phyloP scores from a whole-genome alignment of 768 basidiomycete species.

The Boletellus sp. region DNA sequence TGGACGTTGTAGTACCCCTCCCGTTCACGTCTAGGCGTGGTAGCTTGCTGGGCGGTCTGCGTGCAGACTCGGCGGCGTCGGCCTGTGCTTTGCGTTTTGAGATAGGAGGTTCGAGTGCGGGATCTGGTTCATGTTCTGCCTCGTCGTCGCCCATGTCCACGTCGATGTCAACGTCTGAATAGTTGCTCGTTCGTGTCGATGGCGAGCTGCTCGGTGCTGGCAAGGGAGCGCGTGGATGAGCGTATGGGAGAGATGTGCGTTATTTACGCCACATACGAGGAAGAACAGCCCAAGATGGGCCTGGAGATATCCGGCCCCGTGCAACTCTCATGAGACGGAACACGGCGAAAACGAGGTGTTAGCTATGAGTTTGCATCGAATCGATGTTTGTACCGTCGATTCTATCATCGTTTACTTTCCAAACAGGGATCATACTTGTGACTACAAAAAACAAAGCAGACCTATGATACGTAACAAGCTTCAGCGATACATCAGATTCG shows the following conservation, averaged over 20 bases:
- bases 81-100: conserved; percentile 26
- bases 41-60: conserved; percentile 14
- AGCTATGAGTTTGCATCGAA: too few species aligned
- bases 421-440: not conserved
- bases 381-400: too few species aligned
- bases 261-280: conserved; percentile 18
- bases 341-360: too few species aligned
- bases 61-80: not conserved
- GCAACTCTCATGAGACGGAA: not conserved
- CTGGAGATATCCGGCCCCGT: conserved; percentile 16
- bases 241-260: not conserved
- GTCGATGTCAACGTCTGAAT: conserved; percentile 14
- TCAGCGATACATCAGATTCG: too few species aligned
- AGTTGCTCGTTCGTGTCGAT: conserved; percentile 9
- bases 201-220: conserved; percentile 23
- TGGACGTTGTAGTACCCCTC: not conserved
- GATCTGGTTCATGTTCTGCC: conserved; percentile 4
- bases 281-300: conserved; percentile 27
- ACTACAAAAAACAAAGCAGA: not conserved
- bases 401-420: not conserved
- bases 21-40: conserved; percentile 16
- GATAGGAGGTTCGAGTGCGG: conserved; percentile 6
- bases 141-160: conserved; percentile 23
- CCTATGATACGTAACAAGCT: not conserved
- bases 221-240: conserved; percentile 1